Evolutionary conservation across 768 basidiomycete species (phyloP).

Genomic region (Sporobolomyces pararoseus): DNA sequence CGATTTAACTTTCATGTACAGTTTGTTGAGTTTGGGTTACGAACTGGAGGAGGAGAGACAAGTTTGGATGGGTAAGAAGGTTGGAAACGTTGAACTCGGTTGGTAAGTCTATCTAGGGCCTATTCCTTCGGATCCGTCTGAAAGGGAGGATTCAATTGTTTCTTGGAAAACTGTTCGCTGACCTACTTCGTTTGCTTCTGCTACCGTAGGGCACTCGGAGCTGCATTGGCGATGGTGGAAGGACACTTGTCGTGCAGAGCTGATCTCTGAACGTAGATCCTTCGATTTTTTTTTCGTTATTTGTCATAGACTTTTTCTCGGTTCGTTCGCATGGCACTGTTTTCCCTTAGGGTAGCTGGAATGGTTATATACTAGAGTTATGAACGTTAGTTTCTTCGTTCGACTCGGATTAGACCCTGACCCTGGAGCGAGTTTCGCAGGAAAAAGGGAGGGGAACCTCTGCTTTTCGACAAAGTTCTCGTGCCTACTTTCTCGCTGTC

Average conservation of each 20-base stretch:
- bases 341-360: too few species aligned
- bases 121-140: too few species aligned
- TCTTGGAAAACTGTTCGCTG: too few species aligned
- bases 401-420: too few species aligned
- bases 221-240: conserved; percentile 30
- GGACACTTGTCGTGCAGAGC: conserved; percentile 32
- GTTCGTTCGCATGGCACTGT: too few species aligned
- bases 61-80: conserved; percentile 71
- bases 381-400: too few species aligned
- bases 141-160: too few species aligned
- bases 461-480: too few species aligned
- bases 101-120: conserved; percentile 56
- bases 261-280: not conserved
- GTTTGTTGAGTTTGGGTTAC: conserved; percentile 78
- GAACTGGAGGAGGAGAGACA: conserved; percentile 70
- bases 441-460: too few species aligned
- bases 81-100: conserved; percentile 83
- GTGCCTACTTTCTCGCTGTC: too few species aligned
- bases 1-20: conserved; percentile 93
- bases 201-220: conserved; percentile 32
- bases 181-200: not conserved
- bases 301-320: not conserved
- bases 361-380: too few species aligned
- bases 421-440: too few species aligned
- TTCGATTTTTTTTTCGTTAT: not conserved